Percentiles rank a stretch among this genome's conserved stretches.
Conservation (phyloP, 805 yeast species). For the Hermanozyma aechmeae region DNA sequence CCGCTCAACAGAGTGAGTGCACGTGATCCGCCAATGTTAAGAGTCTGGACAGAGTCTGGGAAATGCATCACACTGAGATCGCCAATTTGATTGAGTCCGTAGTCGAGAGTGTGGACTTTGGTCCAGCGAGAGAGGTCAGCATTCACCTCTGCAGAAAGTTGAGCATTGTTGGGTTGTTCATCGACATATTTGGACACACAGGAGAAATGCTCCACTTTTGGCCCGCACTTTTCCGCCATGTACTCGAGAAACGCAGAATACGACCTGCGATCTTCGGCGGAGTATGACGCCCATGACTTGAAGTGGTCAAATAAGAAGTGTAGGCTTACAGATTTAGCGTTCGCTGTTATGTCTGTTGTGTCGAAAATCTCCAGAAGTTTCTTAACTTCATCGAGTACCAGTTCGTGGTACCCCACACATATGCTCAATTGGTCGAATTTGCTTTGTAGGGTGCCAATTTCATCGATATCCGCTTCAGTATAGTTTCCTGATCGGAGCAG, state of each 20-base stretch:
- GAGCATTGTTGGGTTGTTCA: conserved; percentile 21
- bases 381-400: conserved; percentile 16
- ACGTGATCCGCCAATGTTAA: conserved; percentile 31
- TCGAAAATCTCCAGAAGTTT: conserved; percentile 13
- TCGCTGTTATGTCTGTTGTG: conserved; percentile 4
- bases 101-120: conserved; percentile 24
- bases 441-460: too few species aligned
- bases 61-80: conserved; percentile 30
- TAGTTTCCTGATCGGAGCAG: too few species aligned
- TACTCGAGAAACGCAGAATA: neutral
- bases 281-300: too few species aligned
- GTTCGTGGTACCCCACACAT: conserved; percentile 22
- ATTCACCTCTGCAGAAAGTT: conserved; percentile 27
- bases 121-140: conserved; percentile 26
- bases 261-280: neutral
- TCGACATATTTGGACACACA: conserved; percentile 30
- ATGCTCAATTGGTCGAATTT: conserved; percentile 16
- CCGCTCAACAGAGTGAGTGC: conserved; percentile 31
- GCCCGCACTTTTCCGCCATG: conserved; percentile 7
- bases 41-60: conserved; percentile 26
- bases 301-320: too few species aligned
- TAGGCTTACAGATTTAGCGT: neutral
- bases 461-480: too few species aligned
- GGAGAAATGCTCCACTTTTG: conserved; percentile 28
- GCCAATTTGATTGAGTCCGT: conserved; percentile 26